A percentile compares a stretch with the other conserved stretches of the same genome.
Evolutionary conservation across 345 rosid genomes (phyloP).

Genomic region (Barbarea vulgaris): DNA sequence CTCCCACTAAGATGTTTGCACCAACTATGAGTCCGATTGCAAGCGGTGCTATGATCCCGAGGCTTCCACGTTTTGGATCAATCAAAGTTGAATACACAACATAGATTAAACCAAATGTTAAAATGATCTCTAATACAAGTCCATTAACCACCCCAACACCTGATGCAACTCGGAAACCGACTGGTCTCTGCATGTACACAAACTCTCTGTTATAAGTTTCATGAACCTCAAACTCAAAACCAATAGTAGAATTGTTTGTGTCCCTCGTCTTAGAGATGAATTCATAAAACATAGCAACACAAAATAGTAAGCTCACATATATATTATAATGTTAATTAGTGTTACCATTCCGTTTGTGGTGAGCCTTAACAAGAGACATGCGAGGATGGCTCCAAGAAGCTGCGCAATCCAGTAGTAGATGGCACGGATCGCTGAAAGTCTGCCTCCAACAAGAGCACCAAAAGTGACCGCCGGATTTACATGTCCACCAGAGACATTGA

Average conservation of each 20-base stretch:
- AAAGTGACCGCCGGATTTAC: constrained; percentile 84
- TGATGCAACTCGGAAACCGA: constrained; percentile 52
- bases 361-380: constrained; percentile 61
- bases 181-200: constrained; percentile 60
- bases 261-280: too few relatives aligned
- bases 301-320: neutral
- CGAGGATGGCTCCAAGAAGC: constrained; percentile 64
- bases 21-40: constrained; percentile 43
- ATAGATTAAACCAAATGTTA: constrained; percentile 43
- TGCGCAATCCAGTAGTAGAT: constrained; percentile 76
- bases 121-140: constrained; percentile 40
- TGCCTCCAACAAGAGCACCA: constrained; percentile 74
- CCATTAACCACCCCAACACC: constrained; percentile 57
- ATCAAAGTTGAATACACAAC: constrained; percentile 40
- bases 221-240: neutral
- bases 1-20: constrained; percentile 41
- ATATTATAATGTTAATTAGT: neutral
- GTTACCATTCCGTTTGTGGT: constrained; percentile 68
- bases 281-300: neutral
- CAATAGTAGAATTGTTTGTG: too few relatives aligned
- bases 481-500: constrained; percentile 77
- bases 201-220: neutral
- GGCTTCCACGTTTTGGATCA: constrained; percentile 45
- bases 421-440: constrained; percentile 59
- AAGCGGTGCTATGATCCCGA: constrained; percentile 42